Evolutionary conservation across 2,329 filamentous ascomycete species (phyloP).

Genomic region (Alternaria brassicae): DNA sequence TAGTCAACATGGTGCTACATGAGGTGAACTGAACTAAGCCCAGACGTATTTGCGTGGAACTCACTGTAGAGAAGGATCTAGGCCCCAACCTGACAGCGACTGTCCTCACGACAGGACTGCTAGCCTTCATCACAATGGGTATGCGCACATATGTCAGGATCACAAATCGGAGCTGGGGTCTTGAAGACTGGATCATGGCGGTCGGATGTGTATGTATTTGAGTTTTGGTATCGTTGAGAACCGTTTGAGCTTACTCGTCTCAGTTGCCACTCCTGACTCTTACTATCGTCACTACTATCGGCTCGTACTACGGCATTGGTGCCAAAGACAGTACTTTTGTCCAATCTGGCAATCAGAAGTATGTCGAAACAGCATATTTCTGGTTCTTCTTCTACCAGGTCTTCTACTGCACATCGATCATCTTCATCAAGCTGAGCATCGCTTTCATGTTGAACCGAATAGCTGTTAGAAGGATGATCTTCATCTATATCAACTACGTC

Average conservation of each 20-base stretch:
- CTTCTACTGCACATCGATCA: constrained; percentile 48
- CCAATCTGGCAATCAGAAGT: constrained; percentile 20
- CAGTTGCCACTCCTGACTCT: constrained; percentile 4
- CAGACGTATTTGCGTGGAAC: background rate
- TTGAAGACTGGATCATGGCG: constrained; percentile 43
- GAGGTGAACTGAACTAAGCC: constrained; percentile 5
- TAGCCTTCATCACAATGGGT: constrained; percentile 24
- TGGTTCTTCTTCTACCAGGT: constrained; percentile 51
- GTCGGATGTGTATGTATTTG: constrained; percentile 4
- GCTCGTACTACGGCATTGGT: constrained; percentile 44
- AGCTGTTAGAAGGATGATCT: constrained; percentile 37
- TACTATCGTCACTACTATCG: constrained; percentile 36
- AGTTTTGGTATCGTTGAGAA: background rate
- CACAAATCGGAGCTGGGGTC: constrained; percentile 31
- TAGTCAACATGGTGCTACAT: constrained; percentile 11
- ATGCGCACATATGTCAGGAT: constrained; percentile 29
- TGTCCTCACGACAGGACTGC: constrained; percentile 21
- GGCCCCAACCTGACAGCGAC: constrained; percentile 28
- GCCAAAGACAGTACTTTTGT: constrained; percentile 33
- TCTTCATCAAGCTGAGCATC: constrained; percentile 49
- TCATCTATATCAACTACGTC: constrained; percentile 36
- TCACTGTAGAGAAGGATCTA: constrained; percentile 13
- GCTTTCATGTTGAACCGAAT: constrained; percentile 48
- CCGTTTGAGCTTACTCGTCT: background rate
- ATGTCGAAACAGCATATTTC: constrained; percentile 20